Evolutionary conservation across 1,284 basidiomycete species (phyloP).

Genomic region (Paramarasmius palmivorus): DNA sequence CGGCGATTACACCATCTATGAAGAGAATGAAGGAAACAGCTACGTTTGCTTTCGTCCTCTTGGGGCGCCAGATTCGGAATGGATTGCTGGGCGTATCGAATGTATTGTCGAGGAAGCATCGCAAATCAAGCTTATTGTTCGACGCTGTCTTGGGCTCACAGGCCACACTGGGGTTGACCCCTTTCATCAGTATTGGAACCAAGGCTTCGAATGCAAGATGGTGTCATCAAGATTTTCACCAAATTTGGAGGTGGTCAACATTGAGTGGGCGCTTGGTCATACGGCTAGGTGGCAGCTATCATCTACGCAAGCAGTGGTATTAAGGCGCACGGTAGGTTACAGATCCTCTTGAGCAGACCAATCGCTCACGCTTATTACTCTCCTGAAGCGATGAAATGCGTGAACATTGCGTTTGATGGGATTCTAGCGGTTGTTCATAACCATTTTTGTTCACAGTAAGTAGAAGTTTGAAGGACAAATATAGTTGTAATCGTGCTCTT

Average conservation of each 20-base stretch:
- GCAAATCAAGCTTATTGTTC: not conserved
- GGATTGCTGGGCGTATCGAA: constrained; percentile 10
- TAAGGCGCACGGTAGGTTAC: not conserved
- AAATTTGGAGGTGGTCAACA: not conserved
- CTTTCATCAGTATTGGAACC: not conserved
- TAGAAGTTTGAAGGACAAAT: no score
- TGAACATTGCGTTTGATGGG: no score
- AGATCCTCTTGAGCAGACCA: not conserved
- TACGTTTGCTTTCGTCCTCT: constrained; percentile 9
- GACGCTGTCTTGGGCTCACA: not conserved
- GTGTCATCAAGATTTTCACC: constrained; percentile 4
- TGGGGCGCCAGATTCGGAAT: not conserved
- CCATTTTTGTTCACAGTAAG: no score
- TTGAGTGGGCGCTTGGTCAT: constrained; percentile 1
- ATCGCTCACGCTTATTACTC: not conserved
- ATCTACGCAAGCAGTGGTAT: not conserved
- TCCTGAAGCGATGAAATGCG: not conserved
- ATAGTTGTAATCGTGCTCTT: no score
- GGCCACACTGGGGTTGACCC: not conserved
- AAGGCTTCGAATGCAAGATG: constrained; percentile 8
- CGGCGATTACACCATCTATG: constrained; percentile 5
- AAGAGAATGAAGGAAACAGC: constrained; percentile 1
- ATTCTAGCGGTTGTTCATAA: no score
- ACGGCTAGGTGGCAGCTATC: constrained; percentile 8
- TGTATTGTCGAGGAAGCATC: constrained; percentile 1